Evolutionary conservation across 805 yeast genomes (phyloP).

Genomic region (Saccharomyces paradoxus): DNA sequence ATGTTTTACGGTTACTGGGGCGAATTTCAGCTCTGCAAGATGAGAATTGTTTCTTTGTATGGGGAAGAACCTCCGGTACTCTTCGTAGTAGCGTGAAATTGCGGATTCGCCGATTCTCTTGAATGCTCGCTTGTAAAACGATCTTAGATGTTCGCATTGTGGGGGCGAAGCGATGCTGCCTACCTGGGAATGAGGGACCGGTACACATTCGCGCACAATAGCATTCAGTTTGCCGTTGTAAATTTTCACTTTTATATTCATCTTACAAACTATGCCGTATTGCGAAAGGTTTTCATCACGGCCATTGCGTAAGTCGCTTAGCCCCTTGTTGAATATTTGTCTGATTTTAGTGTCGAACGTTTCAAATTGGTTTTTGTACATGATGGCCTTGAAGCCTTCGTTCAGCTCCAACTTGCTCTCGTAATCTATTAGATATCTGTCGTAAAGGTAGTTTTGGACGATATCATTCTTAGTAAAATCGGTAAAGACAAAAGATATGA

Average conservation of each 20-base stretch:
- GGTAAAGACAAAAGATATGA: constrained; percentile 18
- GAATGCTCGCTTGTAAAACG: not conserved
- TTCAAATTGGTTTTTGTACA: constrained; percentile 16
- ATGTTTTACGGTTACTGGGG: not conserved
- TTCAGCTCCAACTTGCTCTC: constrained; percentile 9
- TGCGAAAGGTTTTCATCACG: constrained; percentile 17
- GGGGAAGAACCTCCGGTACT: not conserved
- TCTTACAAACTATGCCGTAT: constrained; percentile 21
- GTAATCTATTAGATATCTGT: constrained; percentile 17
- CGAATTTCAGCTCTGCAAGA: not conserved
- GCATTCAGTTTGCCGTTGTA: constrained; percentile 18
- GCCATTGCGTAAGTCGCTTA: constrained; percentile 4
- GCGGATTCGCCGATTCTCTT: not conserved
- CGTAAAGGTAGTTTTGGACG: constrained; percentile 17
- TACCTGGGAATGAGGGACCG: not conserved
- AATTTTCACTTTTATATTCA: constrained; percentile 14
- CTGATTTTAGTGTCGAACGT: constrained; percentile 6
- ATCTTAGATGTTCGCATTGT: not conserved
- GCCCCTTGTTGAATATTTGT: constrained; percentile 3
- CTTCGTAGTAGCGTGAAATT: not conserved
- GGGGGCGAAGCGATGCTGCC: not conserved
- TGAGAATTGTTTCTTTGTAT: not conserved
- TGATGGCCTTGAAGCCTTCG: constrained; percentile 15
- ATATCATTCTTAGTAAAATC: constrained; percentile 22
- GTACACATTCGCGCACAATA: constrained; percentile 14